Conservation (phyloP, 106 monocot species). For the Platanthera guangdongensis region DNA sequence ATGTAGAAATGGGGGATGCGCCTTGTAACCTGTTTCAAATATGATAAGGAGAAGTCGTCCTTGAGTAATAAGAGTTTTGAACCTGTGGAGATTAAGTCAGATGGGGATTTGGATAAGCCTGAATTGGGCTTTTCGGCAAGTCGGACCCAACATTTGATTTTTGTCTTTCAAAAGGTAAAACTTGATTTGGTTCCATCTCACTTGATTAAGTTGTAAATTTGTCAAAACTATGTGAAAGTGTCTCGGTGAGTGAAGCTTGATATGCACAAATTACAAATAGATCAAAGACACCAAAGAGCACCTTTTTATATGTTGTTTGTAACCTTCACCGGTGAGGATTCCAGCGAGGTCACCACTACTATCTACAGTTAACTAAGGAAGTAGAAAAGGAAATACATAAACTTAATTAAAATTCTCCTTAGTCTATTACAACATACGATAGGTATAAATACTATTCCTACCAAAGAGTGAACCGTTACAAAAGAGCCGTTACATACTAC, state of each 20-base stretch:
- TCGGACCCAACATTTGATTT: neutral
- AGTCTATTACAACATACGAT: too few species aligned
- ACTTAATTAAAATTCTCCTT: too few species aligned
- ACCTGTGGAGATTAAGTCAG: neutral
- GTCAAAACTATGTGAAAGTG: neutral
- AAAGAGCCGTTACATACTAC: too few species aligned
- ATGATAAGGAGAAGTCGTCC: slow-evolving; percentile 3
- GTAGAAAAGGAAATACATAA: too few species aligned
- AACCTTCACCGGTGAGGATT: too few species aligned
- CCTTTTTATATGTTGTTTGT: too few species aligned
- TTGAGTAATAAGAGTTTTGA: neutral
- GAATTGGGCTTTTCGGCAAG: neutral
- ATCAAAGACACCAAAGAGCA: neutral
- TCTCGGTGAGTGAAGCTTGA: neutral
- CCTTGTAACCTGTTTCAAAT: neutral
- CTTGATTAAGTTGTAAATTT: neutral
- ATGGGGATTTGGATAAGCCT: slow-evolving; percentile 1
- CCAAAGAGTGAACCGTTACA: too few species aligned
- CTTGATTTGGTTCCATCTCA: too few species aligned
- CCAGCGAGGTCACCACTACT: too few species aligned
- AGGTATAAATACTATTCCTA: too few species aligned
- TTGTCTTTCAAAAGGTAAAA: slow-evolving; percentile 6
- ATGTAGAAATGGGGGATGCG: slow-evolving; percentile 1
- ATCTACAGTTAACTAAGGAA: too few species aligned
- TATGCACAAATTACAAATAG: neutral